Conservation (phyloP, 257 asterid species). For the Capsicum rhomboideum region DNA sequence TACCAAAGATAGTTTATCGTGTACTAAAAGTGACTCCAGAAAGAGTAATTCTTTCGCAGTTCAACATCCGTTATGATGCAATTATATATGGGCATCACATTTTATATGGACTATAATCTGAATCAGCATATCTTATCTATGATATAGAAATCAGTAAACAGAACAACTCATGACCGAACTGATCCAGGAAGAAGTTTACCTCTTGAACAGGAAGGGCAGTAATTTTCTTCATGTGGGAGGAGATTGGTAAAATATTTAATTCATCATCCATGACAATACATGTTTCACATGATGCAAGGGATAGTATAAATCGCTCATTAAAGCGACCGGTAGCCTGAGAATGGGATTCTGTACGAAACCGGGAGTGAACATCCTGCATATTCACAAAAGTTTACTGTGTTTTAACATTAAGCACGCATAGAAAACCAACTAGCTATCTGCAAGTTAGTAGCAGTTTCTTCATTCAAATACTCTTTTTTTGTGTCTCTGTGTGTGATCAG, state of each 20-base stretch:
- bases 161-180: neutral
- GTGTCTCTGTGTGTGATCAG: neutral
- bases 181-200: slow-evolving; percentile 31
- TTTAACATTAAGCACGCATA: neutral
- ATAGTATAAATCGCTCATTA: slow-evolving; percentile 92
- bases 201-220: slow-evolving; percentile 45
- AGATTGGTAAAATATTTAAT: slow-evolving; percentile 79
- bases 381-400: neutral
- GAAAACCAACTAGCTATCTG: neutral
- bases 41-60: neutral
- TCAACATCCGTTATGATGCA: neutral
- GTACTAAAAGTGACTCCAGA: neutral
- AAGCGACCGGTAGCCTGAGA: slow-evolving; percentile 71
- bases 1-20: neutral
- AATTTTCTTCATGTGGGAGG: slow-evolving; percentile 86
- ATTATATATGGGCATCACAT: neutral
- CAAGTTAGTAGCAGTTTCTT: neutral
- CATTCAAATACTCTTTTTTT: neutral
- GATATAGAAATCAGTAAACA: neutral
- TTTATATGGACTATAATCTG: neutral
- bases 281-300: slow-evolving; percentile 84
- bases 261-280: slow-evolving; percentile 98
- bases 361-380: slow-evolving; percentile 91
- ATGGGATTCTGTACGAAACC: slow-evolving; percentile 95
- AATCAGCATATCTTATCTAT: neutral